Evolutionary conservation across 352 stramenopile species (phyloP), one percentile per base, ranked within the genome.

Genomic region (Phytophthora fragariaefolia): DNA sequence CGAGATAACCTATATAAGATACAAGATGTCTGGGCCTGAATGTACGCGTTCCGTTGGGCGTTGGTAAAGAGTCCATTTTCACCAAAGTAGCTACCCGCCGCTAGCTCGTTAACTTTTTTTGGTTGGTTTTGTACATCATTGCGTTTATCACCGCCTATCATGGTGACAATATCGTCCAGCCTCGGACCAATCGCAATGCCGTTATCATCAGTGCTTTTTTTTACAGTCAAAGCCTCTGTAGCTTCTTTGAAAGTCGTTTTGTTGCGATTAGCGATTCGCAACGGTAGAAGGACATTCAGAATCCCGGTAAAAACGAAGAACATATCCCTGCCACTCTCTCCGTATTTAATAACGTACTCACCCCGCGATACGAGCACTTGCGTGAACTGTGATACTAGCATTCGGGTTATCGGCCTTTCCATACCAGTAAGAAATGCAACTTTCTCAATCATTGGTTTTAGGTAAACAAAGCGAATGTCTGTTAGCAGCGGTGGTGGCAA

Each of bases 381-480:
- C 46, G 59, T 80, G 61, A 91, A 86, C 47, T 89, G 79, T 0
- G 77, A 72, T 6, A 91, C 82, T 4, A 91, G 69, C 80, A 89
- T 87, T 6, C 80, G 76, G 2, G 77, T 89, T 10, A 89, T 73
- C 26, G 45, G 76, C 1, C 66, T 72, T 28, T 85, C 74, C 76
- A 84, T 86, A 9, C 69, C 75, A 7, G 58, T 46, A 18, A 91
- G 56, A 28, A 91, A 91, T 1, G 65, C 66, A 3, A 91, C 80
- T 22, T 89, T 87, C 7, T 66, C 67, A n/a, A 89, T 83, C 80
- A 91, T 89, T 0, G 80, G 77, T 48, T 83, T 65, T 15, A 91
- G 52, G 26, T 89, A 76, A 0, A 91, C 74, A 26, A 47, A 47
- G 4, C 40, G 59, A 85, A 89, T 86, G 26, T 91, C 82, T 1